Conservation (phyloP, 2,329 filamentous ascomycete species). For the Lecanosticta acicola region DNA sequence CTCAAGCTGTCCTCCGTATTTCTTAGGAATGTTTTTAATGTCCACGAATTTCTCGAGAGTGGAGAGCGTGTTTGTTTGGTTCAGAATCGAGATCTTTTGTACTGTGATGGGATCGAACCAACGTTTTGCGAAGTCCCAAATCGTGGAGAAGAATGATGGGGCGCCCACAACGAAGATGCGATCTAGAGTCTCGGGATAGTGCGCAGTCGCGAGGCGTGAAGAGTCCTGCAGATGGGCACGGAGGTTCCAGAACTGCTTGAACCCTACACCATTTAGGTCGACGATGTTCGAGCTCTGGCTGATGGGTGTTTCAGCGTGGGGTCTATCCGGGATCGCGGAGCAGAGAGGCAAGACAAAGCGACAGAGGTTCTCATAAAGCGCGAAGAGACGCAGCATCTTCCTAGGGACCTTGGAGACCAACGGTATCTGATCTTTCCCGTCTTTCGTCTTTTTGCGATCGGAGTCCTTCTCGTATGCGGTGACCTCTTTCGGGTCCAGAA, state of each 20-base stretch:
- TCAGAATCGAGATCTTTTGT: slow-evolving; percentile 92
- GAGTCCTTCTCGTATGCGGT: slow-evolving; percentile 67
- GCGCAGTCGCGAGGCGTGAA: slow-evolving; percentile 78
- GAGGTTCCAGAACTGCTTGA: slow-evolving; percentile 95
- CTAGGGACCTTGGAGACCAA: slow-evolving; percentile 56
- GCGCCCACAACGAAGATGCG: slow-evolving; percentile 84
- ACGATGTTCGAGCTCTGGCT: slow-evolving; percentile 93
- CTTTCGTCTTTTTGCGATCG: slow-evolving; percentile 46
- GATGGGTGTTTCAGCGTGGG: slow-evolving; percentile 73
- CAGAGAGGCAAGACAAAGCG: slow-evolving; percentile 82
- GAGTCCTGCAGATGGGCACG: slow-evolving; percentile 92
- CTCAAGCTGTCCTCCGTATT: slow-evolving; percentile 82
- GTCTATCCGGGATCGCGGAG: slow-evolving; percentile 66
- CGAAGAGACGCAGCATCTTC: slow-evolving; percentile 79
- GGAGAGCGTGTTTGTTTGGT: slow-evolving; percentile 63
- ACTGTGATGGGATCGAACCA: slow-evolving; percentile 82
- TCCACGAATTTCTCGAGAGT: slow-evolving; percentile 81
- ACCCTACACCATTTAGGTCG: slow-evolving; percentile 77
- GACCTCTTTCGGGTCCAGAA: slow-evolving; percentile 77
- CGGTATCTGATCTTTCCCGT: slow-evolving; percentile 40
- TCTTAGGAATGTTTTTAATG: slow-evolving; percentile 73
- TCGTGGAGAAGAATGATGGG: slow-evolving; percentile 82
- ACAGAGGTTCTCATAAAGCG: slow-evolving; percentile 87
- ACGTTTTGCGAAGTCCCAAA: slow-evolving; percentile 91
- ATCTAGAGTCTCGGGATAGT: slow-evolving; percentile 92